phyloP scores from a whole-genome alignment of 2,329 filamentous ascomycete species.

The Trichoderma breve region DNA sequence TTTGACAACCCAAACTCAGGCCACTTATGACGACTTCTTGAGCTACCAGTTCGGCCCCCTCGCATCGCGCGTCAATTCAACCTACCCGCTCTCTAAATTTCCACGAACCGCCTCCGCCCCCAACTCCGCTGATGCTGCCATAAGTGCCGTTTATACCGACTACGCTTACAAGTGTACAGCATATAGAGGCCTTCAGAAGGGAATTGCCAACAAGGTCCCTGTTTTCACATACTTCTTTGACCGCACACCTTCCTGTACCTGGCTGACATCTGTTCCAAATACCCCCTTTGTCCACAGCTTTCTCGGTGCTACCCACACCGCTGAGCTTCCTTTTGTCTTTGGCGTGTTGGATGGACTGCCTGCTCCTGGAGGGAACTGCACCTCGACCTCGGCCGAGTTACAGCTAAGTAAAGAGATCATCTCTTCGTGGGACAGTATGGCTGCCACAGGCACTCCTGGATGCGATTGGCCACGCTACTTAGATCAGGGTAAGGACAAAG shows the following conservation, averaged over 20 bases:
- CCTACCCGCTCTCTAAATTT: constrained; percentile 1
- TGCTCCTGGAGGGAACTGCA: not conserved
- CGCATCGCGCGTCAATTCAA: not conserved
- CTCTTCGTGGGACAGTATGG: not conserved
- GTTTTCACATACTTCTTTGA: not conserved
- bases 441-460: not conserved
- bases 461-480: not conserved
- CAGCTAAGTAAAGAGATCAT: constrained; percentile 1
- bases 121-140: constrained; percentile 4
- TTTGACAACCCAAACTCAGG: not conserved
- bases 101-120: not conserved
- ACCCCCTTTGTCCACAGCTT: not conserved
- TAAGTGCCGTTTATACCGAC: not conserved
- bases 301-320: constrained; percentile 8
- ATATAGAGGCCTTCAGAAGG: not conserved
- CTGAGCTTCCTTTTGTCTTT: constrained; percentile 7
- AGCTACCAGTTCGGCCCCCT: constrained; percentile 3
- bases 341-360: not conserved
- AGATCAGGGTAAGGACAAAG: not conserved
- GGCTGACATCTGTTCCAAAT: not conserved
- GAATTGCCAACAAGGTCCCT: not conserved
- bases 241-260: not conserved
- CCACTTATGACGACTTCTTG: constrained; percentile 1
- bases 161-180: constrained; percentile 3
- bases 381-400: not conserved